Base-by-base conservation (phyloP, 2,329 filamentous ascomycete genomes). In the Fusarium papillatum region DNA sequence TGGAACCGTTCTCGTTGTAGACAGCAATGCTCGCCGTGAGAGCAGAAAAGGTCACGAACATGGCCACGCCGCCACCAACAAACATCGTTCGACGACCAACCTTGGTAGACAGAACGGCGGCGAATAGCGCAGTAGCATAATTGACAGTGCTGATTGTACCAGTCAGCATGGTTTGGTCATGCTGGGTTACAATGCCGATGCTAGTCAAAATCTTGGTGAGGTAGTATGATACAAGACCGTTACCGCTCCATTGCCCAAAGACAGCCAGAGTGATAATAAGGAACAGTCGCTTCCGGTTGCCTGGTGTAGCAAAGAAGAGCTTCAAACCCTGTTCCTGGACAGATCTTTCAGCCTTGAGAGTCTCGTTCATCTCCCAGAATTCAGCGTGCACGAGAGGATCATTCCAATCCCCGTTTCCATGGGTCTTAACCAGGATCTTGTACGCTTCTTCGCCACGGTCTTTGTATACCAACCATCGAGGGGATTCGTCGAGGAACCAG, bases 401-500 rank as follows among this genome's bases (percentile, higher is more conserved):
- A 72, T 89, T 86, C 7, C 88, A 90, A 72, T 92, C 86, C 1
- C 74, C 75, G 3, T 73, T 72, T 2, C 69, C 70, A 16, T 77
- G 75, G 3, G 63, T 53, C 22, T 75, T 75, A 1, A 66, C 72
- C 0, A 77, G 57, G 1, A 72, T 66, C 17, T 36, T 13, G 2
- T 68, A 67, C 0, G 74, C 75, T 5, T 77, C 72, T 17, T 76
- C 65, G 0, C 38, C 48, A 11, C 68, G 59, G 9, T 69, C 72
- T 6, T 64, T 75, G 5, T 63, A 76, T 2, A 61, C 59, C 0
- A 76, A 29, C 74, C 75, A 77, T 5, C 75, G 41, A 0, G 74
- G 72, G 6, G 69, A 76, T 17, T 76, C 75, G 3, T 70, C 69
- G 0, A 76, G 29, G 2, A 75, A 76, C 19, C 71, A 77, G 6